Evolutionary conservation across 2,329 filamentous ascomycete species (phyloP).

Genomic region (Aureobasidium musti): DNA sequence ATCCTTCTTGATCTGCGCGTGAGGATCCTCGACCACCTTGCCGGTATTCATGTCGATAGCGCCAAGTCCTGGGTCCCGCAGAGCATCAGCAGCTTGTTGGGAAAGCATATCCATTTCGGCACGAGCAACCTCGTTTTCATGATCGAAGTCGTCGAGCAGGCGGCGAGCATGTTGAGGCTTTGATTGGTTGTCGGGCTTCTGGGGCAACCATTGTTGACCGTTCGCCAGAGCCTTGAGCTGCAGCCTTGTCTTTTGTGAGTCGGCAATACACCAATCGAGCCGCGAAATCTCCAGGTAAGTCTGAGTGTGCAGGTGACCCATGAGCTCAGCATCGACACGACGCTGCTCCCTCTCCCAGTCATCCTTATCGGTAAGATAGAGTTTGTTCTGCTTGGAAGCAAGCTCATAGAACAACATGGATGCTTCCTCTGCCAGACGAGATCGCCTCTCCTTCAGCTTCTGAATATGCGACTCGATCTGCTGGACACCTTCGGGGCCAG

Average conservation of each 20-base stretch:
- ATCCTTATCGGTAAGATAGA: conserved; percentile 26
- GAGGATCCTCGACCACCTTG: conserved; percentile 7
- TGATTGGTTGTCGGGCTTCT: background rate
- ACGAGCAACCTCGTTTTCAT: conserved; percentile 23
- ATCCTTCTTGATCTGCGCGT: conserved; percentile 20
- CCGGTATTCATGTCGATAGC: conserved; percentile 25
- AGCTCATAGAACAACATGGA: conserved; percentile 32
- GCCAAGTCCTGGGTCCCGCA: conserved; percentile 16
- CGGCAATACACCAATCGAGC: conserved; percentile 35
- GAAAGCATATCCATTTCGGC: conserved; percentile 20
- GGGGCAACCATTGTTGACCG: conserved; percentile 28
- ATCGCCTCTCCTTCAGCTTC: conserved; percentile 25
- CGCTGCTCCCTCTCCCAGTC: conserved; percentile 19
- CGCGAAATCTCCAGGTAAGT: conserved; percentile 31
- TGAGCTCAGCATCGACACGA: conserved; percentile 27
- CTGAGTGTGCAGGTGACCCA: conserved; percentile 32
- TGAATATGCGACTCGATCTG: conserved; percentile 30
- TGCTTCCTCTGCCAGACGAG: conserved; percentile 30
- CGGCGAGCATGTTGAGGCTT: conserved; percentile 18
- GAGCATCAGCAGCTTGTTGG: conserved; percentile 11
- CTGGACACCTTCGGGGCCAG: conserved; percentile 18
- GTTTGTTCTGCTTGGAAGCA: conserved; percentile 31
- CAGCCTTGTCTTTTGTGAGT: conserved; percentile 33
- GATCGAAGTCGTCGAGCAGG: conserved; percentile 27
- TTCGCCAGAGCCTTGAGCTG: conserved; percentile 31